Evolutionary conservation across 352 stramenopile genomes (phyloP).

Genomic region (Blastocystis sp.): DNA sequence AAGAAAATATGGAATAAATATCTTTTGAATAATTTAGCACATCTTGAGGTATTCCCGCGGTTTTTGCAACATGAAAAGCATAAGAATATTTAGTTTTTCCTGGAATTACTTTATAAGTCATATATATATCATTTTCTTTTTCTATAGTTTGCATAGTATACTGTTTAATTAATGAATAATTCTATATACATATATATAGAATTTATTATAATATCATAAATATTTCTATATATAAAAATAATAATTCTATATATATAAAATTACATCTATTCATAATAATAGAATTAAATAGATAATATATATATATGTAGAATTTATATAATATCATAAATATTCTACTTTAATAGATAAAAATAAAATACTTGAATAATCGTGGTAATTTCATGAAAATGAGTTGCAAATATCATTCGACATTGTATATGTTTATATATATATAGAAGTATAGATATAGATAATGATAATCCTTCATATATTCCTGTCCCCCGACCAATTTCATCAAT

Average conservation of each 20-base stretch:
- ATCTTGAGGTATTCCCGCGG: slow-evolving; percentile 20
- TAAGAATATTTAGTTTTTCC: slow-evolving; percentile 25
- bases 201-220: no score
- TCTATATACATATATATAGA: no score
- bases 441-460: slow-evolving; percentile 10
- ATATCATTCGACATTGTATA: slow-evolving; percentile 14
- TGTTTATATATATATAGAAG: slow-evolving; percentile 8
- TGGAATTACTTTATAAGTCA: slow-evolving; percentile 24
- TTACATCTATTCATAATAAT: no score
- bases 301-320: no score
- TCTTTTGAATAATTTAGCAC: no score
- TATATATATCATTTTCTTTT: background rate
- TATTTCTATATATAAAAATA: no score
- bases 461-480: slow-evolving; percentile 21
- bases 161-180: no score
- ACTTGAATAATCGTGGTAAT: slow-evolving; percentile 4
- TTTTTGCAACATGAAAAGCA: slow-evolving; percentile 18
- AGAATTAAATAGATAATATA: no score
- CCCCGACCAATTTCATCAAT: slow-evolving; percentile 26
- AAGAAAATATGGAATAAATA: no score
- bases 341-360: no score
- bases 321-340: no score
- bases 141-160: background rate
- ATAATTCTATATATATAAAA: no score
- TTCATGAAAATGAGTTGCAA: slow-evolving; percentile 18